A percentile compares a stretch with the other conserved stretches of the same genome.
Conservation (phyloP, 805 yeast genomes). For the Candida tibetensis region DNA sequence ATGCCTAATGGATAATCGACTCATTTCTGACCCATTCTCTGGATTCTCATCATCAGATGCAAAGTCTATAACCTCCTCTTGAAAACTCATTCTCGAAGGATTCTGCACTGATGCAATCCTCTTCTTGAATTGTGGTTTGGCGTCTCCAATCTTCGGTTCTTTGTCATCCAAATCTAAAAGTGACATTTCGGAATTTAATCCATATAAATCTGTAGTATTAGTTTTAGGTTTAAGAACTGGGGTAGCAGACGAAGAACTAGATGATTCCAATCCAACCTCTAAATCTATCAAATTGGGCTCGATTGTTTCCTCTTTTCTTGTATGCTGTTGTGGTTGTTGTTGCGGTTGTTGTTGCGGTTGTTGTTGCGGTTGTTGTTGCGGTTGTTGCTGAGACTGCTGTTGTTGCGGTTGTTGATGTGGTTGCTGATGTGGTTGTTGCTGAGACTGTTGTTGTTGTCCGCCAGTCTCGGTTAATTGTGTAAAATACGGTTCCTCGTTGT, state of each 20-base stretch:
- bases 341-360: background rate
- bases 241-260: slow-evolving; percentile 18
- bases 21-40: slow-evolving; percentile 35
- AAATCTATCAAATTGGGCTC: slow-evolving; percentile 35
- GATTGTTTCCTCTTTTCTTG: slow-evolving; percentile 1
- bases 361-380: too few species aligned
- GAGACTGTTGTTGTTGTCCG: background rate
- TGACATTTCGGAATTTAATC: slow-evolving; percentile 16
- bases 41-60: slow-evolving; percentile 46
- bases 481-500: background rate
- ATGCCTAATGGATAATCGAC: slow-evolving; percentile 37
- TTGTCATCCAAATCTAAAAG: slow-evolving; percentile 28
- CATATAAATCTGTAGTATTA: slow-evolving; percentile 6
- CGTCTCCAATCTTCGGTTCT: slow-evolving; percentile 8
- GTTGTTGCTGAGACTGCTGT: too few species aligned
- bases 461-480: background rate
- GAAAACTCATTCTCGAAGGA: slow-evolving; percentile 31
- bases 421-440: background rate
- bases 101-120: slow-evolving; percentile 25
- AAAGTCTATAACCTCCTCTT: slow-evolving; percentile 45
- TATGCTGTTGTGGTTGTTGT: background rate
- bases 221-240: slow-evolving; percentile 15
- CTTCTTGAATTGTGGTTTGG: slow-evolving; percentile 31
- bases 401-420: too few species aligned
- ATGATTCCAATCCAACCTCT: slow-evolving; percentile 32